These are phyloP conservation scores for Pichia sp. DNA, from an alignment of 1,139 yeast genomes.

Conservation along the genomic window DNA sequence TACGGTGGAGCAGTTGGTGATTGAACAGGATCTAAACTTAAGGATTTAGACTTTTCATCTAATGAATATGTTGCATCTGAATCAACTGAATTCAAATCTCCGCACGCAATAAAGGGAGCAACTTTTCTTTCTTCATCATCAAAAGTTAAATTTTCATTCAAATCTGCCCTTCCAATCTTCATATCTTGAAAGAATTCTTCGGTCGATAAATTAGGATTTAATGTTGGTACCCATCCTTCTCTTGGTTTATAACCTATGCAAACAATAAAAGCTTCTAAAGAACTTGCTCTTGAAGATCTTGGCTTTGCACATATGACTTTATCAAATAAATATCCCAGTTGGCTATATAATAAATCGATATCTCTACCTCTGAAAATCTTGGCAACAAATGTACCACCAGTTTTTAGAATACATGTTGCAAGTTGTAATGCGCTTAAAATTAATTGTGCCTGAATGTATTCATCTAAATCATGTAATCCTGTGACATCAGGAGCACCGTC, in stretches of 20 bases:
- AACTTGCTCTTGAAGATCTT: slow-evolving; percentile 86
- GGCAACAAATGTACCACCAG: slow-evolving; percentile 92
- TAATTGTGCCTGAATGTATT: slow-evolving; percentile 91
- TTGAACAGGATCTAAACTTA: slow-evolving; percentile 81
- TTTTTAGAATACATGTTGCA: slow-evolving; percentile 78
- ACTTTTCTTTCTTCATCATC: slow-evolving; percentile 56
- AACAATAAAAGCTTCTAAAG: slow-evolving; percentile 88
- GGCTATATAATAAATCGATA: slow-evolving; percentile 84
- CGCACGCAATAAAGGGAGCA: slow-evolving; percentile 91
- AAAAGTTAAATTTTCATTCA: slow-evolving; percentile 37
- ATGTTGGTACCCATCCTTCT: slow-evolving; percentile 68
- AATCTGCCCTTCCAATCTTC: slow-evolving; percentile 46
- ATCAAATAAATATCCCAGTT: slow-evolving; percentile 76
- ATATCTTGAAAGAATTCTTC: slow-evolving; percentile 71
- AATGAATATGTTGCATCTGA: slow-evolving; percentile 91
- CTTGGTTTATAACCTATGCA: slow-evolving; percentile 84
- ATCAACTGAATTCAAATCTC: slow-evolving; percentile 79
- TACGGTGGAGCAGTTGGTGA: slow-evolving; percentile 96
- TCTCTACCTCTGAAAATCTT: slow-evolving; percentile 95
- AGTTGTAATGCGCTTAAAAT: slow-evolving; percentile 85
- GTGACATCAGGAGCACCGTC: slow-evolving; percentile 99
- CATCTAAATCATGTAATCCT: slow-evolving; percentile 93
- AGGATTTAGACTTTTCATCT: slow-evolving; percentile 36
- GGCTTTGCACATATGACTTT: slow-evolving; percentile 93
- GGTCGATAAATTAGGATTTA: slow-evolving; percentile 49